Base-by-base conservation (phyloP, 441 rosid species). In the Eutrema salsugineum region DNA sequence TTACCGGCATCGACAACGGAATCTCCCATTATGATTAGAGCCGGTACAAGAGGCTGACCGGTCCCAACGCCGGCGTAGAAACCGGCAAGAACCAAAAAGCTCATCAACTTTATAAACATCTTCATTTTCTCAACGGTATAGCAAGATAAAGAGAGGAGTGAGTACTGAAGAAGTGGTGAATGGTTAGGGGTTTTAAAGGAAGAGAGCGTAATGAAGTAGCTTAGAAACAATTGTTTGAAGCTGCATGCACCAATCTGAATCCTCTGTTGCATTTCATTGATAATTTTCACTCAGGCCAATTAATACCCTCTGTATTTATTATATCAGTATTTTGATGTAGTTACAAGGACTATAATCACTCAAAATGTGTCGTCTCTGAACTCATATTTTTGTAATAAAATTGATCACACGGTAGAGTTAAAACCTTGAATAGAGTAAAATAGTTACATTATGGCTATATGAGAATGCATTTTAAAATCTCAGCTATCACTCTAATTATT, bases 1-100 rank as follows among this genome's bases (percentile, higher is more conserved):
- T 94, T 94, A 20, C 99, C 97, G 17, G 72, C 88, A 73, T 94
- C 99, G 35, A 84, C 90, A 22, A 89, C 82, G 1, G 97, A 94
- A 77, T 90, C 99, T 30, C 97, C 99, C 73, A 94, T 88, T 63
- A 92, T 88, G 82, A 85, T 82, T 16, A 94, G 66, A 20, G 96
- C 85, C 5, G 96, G 94, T 71, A 89, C 97, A 60, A 90, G 77
- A 69, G 96, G 94, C 30, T 87, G 77, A 79, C 71, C 61, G 27
- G 83, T 80, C 20, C 66, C 60, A 28, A 55, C 1, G 11, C 38
- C 33, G 35, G 59, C 24, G 7, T 17, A 28, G 49, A 11, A 75
- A 55, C 73, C 51, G 43, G 59, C 27, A 66, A 73, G 14, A 58
- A 74, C 63, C 63, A 60, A 59, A 42, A 12, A 35, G 62, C 24